Percentiles rank a stretch among this genome's conserved stretches.
Evolutionary conservation across 129 eudicot species (phyloP).

Genomic region (Pittosporum tobira): DNA sequence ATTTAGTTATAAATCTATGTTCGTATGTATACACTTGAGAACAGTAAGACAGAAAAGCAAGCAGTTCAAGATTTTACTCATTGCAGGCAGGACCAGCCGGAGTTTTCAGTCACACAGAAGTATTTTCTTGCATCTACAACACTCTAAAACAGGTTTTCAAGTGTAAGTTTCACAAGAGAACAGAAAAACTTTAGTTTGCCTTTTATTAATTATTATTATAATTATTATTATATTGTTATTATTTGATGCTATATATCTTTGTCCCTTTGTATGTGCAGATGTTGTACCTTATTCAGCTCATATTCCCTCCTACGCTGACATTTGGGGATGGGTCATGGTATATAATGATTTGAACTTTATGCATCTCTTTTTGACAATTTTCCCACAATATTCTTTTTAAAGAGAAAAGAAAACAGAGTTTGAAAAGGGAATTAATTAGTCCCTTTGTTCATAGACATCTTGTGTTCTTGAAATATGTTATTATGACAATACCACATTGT

Average conservation of each 20-base stretch:
- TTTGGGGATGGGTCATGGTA: slow-evolving; percentile 99
- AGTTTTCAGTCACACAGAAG: slow-evolving; percentile 74
- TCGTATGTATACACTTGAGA: no score
- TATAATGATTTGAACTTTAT: slow-evolving; percentile 12
- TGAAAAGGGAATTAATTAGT: neutral
- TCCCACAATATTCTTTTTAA: neutral
- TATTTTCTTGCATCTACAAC: slow-evolving; percentile 87
- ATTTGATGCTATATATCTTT: neutral
- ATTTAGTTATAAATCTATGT: no score
- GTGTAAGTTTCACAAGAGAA: slow-evolving; percentile 34
- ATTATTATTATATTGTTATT: neutral
- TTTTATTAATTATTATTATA: neutral
- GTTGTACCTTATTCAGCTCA: slow-evolving; percentile 87
- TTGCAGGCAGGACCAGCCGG: slow-evolving; percentile 97
- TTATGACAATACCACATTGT: no score
- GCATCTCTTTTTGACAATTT: neutral
- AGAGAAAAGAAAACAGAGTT: no score
- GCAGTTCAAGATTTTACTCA: neutral
- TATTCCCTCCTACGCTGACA: slow-evolving; percentile 91
- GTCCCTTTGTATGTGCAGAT: slow-evolving; percentile 35
- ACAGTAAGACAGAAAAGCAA: neutral
- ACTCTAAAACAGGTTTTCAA: slow-evolving; percentile 85
- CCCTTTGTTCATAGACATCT: no score
- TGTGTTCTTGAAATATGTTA: no score
- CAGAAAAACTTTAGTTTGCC: neutral